A percentile compares a stretch with the other conserved stretches of the same genome.
phyloP scores from a whole-genome alignment of 768 basidiomycete species.

The Hortiboletus campestris region DNA sequence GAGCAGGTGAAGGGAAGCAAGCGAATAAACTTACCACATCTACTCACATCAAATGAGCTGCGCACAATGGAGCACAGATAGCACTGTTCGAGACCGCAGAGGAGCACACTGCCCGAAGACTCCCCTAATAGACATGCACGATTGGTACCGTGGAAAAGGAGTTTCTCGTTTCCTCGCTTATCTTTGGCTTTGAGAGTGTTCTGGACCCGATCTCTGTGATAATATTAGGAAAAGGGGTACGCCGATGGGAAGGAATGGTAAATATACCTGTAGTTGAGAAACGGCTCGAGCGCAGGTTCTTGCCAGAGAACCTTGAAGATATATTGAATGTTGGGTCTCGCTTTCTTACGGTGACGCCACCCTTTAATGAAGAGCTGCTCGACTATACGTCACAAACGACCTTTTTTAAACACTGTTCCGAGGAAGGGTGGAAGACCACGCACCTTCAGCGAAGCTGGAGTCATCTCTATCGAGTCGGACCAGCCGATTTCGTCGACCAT shows the following conservation, averaged over 20 bases:
- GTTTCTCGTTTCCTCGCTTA: constrained; percentile 48
- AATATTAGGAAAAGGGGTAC: constrained; percentile 7
- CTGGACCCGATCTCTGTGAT: constrained; percentile 28
- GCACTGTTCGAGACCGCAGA: constrained; percentile 51
- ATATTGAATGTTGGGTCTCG: constrained; percentile 45
- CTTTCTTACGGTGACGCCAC: constrained; percentile 57
- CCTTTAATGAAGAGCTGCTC: constrained; percentile 49
- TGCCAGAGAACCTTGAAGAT: constrained; percentile 53
- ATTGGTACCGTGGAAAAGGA: constrained; percentile 69
- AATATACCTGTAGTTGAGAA: constrained; percentile 44
- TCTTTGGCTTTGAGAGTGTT: constrained; percentile 23
- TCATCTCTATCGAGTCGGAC: constrained; percentile 37
- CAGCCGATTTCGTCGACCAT: constrained; percentile 43
- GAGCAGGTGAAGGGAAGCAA: constrained; percentile 1
- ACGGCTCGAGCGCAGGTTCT: constrained; percentile 42
- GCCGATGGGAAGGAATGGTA: constrained; percentile 21
- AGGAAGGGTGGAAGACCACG: constrained; percentile 12
- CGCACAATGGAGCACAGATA: constrained; percentile 56
- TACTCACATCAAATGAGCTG: constrained; percentile 56
- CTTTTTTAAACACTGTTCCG: background rate
- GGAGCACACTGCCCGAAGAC: constrained; percentile 40
- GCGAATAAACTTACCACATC: constrained; percentile 47
- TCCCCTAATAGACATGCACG: constrained; percentile 60
- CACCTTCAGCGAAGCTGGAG: constrained; percentile 41
- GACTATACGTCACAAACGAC: constrained; percentile 33